Percentiles rank a stretch among this genome's conserved stretches.
phyloP scores from a whole-genome alignment of 805 yeast genomes.

The Hagleromyces aurorensis region DNA sequence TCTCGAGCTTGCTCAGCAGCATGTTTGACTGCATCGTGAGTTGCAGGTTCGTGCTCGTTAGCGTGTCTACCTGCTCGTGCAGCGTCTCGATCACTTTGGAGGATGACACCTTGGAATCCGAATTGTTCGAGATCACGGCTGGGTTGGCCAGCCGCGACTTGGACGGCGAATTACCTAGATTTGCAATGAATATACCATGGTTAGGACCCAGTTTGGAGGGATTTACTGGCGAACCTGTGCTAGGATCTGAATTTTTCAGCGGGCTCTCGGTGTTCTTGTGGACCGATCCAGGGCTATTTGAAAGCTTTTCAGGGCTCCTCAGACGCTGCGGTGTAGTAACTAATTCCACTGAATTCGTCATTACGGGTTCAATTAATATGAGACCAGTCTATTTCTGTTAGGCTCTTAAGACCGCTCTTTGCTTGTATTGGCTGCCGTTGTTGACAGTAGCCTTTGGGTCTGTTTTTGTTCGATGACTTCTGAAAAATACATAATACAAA shows the following conservation, averaged over 20 bases:
- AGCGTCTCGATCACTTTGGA: constrained; percentile 37
- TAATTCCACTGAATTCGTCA: too few species aligned
- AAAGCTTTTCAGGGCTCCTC: too few species aligned
- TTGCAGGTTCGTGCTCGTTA: constrained; percentile 35
- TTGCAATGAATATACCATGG: constrained; percentile 23
- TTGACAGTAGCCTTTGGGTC: too few species aligned
- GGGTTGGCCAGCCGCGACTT: constrained; percentile 5
- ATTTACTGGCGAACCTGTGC: constrained; percentile 17
- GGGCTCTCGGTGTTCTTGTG: not conserved
- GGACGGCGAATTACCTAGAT: constrained; percentile 19
- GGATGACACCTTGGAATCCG: constrained; percentile 11
- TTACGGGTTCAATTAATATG: too few species aligned
- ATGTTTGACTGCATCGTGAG: constrained; percentile 37
- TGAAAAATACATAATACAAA: too few species aligned
- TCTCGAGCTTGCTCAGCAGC: constrained; percentile 45
- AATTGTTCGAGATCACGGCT: constrained; percentile 2
- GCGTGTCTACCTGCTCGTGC: constrained; percentile 44
- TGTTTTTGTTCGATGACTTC: too few species aligned
- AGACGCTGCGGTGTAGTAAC: too few species aligned
- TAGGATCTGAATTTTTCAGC: not conserved
- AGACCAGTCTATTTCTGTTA: too few species aligned
- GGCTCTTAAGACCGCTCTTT: too few species aligned
- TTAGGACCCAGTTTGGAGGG: constrained; percentile 23
- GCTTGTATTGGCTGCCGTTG: too few species aligned
- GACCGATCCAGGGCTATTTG: too few species aligned